Conservation (phyloP, 225 moss, liverwort and hornwort species). For the Polytrichum commune region DNA sequence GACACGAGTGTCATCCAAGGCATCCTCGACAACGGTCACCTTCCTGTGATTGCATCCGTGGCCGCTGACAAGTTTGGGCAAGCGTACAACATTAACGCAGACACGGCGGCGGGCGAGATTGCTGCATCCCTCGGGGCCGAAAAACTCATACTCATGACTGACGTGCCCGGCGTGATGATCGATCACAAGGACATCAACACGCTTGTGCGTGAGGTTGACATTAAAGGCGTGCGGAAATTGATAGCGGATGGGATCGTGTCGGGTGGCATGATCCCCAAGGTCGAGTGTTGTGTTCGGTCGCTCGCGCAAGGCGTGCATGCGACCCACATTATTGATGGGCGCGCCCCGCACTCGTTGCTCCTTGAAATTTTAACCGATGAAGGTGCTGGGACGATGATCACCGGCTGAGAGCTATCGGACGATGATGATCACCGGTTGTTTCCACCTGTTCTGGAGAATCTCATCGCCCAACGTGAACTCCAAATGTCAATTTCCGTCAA, state of each 20-base stretch:
- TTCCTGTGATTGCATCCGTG: constrained; percentile 91
- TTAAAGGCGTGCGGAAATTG: constrained; percentile 66
- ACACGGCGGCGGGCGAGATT: constrained; percentile 88
- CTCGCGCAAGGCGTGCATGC: constrained; percentile 85
- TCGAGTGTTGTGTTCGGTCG: constrained; percentile 78
- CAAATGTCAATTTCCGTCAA: too few species aligned
- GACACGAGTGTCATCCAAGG: constrained; percentile 69
- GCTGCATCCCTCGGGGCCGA: constrained; percentile 87
- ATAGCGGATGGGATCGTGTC: constrained; percentile 68
- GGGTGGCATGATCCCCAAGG: constrained; percentile 95
- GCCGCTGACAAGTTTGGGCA: constrained; percentile 79
- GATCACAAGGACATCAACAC: constrained; percentile 63
- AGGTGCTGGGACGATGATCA: constrained; percentile 94
- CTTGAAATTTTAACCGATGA: constrained; percentile 92
- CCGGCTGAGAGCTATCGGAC: constrained; percentile 34
- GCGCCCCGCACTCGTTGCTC: constrained; percentile 84
- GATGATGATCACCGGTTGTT: too few species aligned
- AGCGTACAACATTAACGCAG: constrained; percentile 92
- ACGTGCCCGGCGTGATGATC: constrained; percentile 84
- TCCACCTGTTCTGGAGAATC: too few species aligned
- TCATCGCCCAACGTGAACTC: too few species aligned
- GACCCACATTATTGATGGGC: constrained; percentile 87
- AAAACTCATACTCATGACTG: constrained; percentile 95
- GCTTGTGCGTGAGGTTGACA: constrained; percentile 65
- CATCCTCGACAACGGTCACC: constrained; percentile 60